Base-by-base conservation (phyloP, 495 filamentous ascomycete species). In the Cryomyces antarcticus region DNA sequence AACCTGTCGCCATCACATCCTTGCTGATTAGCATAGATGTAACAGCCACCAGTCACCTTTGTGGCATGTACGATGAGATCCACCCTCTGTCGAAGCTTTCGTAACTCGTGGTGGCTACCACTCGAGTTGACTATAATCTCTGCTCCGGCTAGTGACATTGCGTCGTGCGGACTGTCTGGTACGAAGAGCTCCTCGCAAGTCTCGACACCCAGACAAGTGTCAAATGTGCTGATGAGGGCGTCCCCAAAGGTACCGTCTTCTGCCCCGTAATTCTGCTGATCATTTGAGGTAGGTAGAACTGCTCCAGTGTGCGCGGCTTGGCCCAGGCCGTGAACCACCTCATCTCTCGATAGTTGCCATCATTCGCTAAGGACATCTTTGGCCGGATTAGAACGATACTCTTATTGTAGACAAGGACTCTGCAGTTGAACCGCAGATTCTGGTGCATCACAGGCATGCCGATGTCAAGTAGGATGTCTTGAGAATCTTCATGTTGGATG, bases 311-410 rank as follows among this genome's bases (percentile, higher is more conserved):
- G 31, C 65, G 58, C 0, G 66, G 63, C 6, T 72, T 60, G 30
- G 62, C 56, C 78, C 78, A 82, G 0, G 75, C 73, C 0, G 72
- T 77, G 47, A 83, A 92, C 57, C 78, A 75, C 6, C 80, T 58
- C 66, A 72, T 75, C 53, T 86, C 80, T 3, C 73, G 55, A 42
- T 56, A 82, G 45, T 79, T 77, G 11, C 79, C 80, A 63, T 85
- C 80, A 43, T 82, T 79, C 39, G 86, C 85, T 11, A 93, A 72
- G 53, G 66, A 83, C 56, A 88, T 67, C 59, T 93, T 94, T 0
- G 85, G 86, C 12, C 85, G 67, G 45, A 94, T 82, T 36, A 82
- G 61, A 5, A 61, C 38, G 24, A 61, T 55, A 43, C 56, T 31
- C 12, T 44, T 44, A 37, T 60, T 50, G 45, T 75, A 67, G 52